These are phyloP conservation scores for Diaporthe ampelina DNA, from an alignment of 2,329 filamentous ascomycete species.

Conservation along the genomic window DNA sequence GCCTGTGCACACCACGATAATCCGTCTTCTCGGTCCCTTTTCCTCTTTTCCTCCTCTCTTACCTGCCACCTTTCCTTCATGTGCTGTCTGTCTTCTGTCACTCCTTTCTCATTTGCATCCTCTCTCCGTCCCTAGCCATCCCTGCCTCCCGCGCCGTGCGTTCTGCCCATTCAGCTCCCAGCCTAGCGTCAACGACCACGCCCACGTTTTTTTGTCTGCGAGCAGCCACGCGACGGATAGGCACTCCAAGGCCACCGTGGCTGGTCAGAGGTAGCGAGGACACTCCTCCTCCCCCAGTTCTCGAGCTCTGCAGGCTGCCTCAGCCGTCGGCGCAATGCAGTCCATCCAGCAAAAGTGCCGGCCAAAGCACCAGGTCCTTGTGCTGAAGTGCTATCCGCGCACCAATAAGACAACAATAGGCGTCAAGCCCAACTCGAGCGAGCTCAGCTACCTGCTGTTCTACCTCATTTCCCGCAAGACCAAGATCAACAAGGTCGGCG, in stretches of 20 bases:
- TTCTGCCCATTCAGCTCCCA: not conserved
- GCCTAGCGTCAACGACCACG: not conserved
- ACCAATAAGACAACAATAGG: conserved; percentile 92
- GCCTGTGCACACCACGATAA: conserved; percentile 15
- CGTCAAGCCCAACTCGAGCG: conserved; percentile 95
- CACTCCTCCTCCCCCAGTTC: not conserved
- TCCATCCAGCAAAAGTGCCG: conserved; percentile 78
- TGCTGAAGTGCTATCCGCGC: conserved; percentile 96
- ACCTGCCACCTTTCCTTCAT: not conserved
- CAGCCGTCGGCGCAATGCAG: conserved; percentile 64
- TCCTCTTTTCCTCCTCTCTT: not conserved
- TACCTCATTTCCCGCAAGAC: conserved; percentile 94
- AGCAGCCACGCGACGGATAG: not conserved
- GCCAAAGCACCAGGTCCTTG: conserved; percentile 96
- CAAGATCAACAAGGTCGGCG: conserved; percentile 96
- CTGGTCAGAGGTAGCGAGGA: conserved; percentile 19
- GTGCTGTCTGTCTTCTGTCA: conserved; percentile 5
- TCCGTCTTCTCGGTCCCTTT: not conserved
- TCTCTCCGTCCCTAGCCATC: not conserved
- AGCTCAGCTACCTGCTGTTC: conserved; percentile 96
- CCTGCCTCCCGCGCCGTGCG: not conserved
- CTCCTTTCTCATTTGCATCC: conserved; percentile 16
- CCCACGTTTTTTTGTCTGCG: conserved; percentile 1
- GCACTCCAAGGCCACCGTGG: conserved; percentile 15
- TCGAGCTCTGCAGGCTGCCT: not conserved